Conservation (phyloP, 345 rosid genomes). For the Linum trigynum region DNA sequence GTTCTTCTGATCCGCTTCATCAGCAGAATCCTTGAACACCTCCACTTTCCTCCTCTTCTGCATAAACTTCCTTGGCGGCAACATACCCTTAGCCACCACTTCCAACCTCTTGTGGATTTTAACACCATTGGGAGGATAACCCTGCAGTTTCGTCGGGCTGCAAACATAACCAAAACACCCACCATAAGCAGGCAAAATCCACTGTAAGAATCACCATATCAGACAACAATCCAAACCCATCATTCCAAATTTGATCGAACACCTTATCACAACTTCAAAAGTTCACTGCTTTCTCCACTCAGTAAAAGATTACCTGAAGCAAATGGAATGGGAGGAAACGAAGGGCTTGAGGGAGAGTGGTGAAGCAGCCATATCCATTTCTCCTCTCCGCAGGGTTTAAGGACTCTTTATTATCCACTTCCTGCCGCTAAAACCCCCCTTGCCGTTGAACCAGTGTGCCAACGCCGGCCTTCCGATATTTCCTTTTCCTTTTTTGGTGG, state of each 20-base stretch:
- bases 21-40: slow-evolving; percentile 62
- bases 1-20: slow-evolving; percentile 63
- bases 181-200: background rate
- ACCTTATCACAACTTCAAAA: background rate
- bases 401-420: too few species aligned
- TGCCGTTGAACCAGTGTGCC: too few species aligned
- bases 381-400: too few species aligned
- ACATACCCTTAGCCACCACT: slow-evolving; percentile 67
- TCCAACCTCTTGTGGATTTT: slow-evolving; percentile 27
- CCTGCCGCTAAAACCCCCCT: too few species aligned
- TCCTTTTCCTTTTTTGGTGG: too few species aligned
- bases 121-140: slow-evolving; percentile 12
- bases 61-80: slow-evolving; percentile 67
- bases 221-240: background rate
- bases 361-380: slow-evolving; percentile 14
- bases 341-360: slow-evolving; percentile 28
- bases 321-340: slow-evolving; percentile 20
- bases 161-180: slow-evolving; percentile 10
- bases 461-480: too few species aligned
- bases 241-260: too few species aligned
- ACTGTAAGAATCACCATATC: background rate
- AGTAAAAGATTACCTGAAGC: slow-evolving; percentile 15
- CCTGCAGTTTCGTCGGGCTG: slow-evolving; percentile 24
- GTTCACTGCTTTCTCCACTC: background rate
- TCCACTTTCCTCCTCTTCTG: slow-evolving; percentile 66